Percentiles rank a stretch among this genome's conserved stretches.
phyloP scores from a whole-genome alignment of 176 grass and related monocot species.

The Oryza australiensis region DNA sequence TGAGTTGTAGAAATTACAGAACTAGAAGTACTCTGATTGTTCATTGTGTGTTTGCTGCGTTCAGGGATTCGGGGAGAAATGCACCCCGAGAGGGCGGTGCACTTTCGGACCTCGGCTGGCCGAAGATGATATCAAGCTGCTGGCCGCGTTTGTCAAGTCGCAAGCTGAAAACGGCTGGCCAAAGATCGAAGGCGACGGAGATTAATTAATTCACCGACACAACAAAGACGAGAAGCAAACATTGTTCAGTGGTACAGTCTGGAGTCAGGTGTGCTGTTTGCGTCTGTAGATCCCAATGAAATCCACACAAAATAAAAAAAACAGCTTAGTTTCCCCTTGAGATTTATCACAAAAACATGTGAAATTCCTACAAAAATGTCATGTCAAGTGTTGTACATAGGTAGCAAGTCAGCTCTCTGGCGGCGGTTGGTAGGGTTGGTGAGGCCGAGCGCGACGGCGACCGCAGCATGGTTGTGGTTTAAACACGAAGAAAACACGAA shows the following conservation, averaged over 20 bases:
- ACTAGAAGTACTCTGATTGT: not conserved
- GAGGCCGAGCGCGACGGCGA: constrained; percentile 6
- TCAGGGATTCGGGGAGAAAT: constrained; percentile 85
- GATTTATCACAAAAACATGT: not conserved
- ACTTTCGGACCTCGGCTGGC: constrained; percentile 67
- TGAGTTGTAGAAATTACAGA: not conserved
- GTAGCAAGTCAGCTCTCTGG: not conserved
- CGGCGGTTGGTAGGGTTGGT: constrained; percentile 28
- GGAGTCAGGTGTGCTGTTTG: not conserved
- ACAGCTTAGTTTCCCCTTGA: not conserved
- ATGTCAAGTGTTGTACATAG: not conserved
- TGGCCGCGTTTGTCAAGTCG: constrained; percentile 75
- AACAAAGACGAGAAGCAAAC: not conserved
- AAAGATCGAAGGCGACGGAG: constrained; percentile 54
- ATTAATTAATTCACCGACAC: constrained; percentile 42
- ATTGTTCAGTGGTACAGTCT: not conserved
- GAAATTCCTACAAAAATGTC: not conserved
- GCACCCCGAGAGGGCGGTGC: constrained; percentile 76
- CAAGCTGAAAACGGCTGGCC: constrained; percentile 88
- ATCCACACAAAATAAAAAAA: not conserved
- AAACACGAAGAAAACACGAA: not conserved
- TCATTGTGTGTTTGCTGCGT: not conserved
- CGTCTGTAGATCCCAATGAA: not conserved
- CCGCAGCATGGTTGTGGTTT: not conserved
- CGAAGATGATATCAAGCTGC: constrained; percentile 80